Conservation (phyloP, 1,284 basidiomycete genomes). For the Pterulicium gracile region DNA sequence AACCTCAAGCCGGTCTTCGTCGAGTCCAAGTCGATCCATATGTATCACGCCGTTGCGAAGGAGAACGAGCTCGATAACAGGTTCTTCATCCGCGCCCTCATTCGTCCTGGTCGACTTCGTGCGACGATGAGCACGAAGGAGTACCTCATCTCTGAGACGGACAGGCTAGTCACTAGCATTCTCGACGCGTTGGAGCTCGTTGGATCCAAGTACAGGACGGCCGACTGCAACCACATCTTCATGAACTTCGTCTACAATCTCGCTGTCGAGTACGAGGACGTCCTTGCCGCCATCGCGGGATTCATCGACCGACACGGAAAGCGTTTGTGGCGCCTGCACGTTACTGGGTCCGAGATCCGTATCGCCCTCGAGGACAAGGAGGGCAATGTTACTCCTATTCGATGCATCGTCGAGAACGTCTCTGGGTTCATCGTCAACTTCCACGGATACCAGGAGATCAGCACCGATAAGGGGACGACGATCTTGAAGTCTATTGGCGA, state of each 20-base stretch:
- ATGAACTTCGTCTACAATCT: constrained; percentile 99
- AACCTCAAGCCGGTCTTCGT: constrained; percentile 91
- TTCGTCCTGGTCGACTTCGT: constrained; percentile 89
- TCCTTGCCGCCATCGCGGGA: constrained; percentile 89
- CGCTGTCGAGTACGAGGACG: constrained; percentile 91
- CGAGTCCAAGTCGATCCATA: constrained; percentile 91
- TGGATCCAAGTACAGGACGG: constrained; percentile 75
- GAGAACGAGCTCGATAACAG: constrained; percentile 95
- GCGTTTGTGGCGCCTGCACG: constrained; percentile 94
- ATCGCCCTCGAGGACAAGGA: constrained; percentile 90
- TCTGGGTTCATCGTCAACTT: constrained; percentile 98
- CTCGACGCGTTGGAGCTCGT: constrained; percentile 94
- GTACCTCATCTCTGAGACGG: constrained; percentile 97
- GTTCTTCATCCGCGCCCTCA: constrained; percentile 96
- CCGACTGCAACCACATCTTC: constrained; percentile 94
- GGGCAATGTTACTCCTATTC: constrained; percentile 89
- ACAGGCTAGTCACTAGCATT: constrained; percentile 90
- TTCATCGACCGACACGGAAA: constrained; percentile 99
- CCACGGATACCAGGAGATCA: constrained; percentile 98
- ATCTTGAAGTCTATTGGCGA: constrained; percentile 96
- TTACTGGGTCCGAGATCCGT: constrained; percentile 96
- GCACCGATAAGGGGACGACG: constrained; percentile 87
- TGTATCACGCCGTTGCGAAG: constrained; percentile 91
- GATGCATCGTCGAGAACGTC: constrained; percentile 97
- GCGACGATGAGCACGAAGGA: constrained; percentile 90